Percentiles rank a stretch among this genome's conserved stretches.
Conservation (phyloP, 768 basidiomycete genomes). For the Tephrocybe sp. region DNA sequence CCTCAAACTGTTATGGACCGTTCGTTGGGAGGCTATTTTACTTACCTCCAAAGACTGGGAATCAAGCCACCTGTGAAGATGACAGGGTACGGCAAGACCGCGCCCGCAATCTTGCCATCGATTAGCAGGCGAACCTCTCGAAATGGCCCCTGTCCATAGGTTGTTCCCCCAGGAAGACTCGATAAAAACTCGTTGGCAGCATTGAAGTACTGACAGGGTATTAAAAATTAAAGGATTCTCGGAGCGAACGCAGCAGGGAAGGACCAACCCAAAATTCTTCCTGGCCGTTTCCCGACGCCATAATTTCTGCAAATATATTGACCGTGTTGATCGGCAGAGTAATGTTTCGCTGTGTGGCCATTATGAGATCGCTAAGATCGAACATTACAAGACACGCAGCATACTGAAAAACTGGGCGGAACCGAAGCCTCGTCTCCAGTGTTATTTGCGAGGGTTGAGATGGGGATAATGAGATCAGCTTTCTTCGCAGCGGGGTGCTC, state of each 20-base stretch:
- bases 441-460: constrained; percentile 62
- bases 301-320: constrained; percentile 66
- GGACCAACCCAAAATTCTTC: constrained; percentile 74
- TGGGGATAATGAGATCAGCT: constrained; percentile 66
- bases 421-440: constrained; percentile 76
- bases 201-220: constrained; percentile 59
- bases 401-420: constrained; percentile 71
- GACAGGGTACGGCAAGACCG: constrained; percentile 52
- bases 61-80: constrained; percentile 79
- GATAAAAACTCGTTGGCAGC: constrained; percentile 57
- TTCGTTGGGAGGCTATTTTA: not conserved
- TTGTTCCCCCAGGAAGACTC: constrained; percentile 47
- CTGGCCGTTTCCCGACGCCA: constrained; percentile 59
- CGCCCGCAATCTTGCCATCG: constrained; percentile 46
- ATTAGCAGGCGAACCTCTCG: constrained; percentile 48
- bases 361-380: not conserved
- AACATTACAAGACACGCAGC: not conserved
- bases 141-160: constrained; percentile 47
- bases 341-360: constrained; percentile 57
- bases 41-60: constrained; percentile 68
- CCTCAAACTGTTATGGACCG: not conserved
- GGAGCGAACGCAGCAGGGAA: not conserved
- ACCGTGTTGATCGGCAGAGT: constrained; percentile 72
- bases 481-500: constrained; percentile 57
- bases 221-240: not conserved